Conservation (phyloP, 73 alveolate species). For the Symbiodinium pilosum region DNA sequence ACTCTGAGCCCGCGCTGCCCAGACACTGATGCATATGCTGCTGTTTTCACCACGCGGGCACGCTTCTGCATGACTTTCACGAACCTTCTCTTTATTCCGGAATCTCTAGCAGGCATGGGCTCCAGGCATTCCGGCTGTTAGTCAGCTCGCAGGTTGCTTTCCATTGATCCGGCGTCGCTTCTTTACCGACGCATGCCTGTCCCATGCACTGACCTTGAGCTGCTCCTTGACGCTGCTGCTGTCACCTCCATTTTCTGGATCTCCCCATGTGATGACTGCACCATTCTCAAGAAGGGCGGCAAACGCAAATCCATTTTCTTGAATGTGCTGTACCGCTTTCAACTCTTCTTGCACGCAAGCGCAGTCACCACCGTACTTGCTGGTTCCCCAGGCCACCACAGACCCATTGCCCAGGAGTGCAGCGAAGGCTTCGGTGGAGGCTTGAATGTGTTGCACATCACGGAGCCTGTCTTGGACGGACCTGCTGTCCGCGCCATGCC, state of each 20-base stretch:
- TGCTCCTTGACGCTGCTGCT: background rate
- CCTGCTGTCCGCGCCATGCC: constrained; percentile 10
- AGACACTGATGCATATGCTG: too few relatives aligned
- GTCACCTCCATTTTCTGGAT: constrained; percentile 15
- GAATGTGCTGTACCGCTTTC: background rate
- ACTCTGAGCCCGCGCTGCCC: too few relatives aligned
- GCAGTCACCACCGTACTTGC: background rate
- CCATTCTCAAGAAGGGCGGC: background rate
- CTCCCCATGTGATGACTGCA: background rate
- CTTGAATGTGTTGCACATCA: constrained; percentile 3
- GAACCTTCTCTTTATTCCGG: too few relatives aligned
- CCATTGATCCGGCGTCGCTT: background rate
- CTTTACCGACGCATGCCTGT: background rate
- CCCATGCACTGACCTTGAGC: background rate
- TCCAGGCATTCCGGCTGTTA: too few relatives aligned
- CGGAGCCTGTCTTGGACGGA: background rate
- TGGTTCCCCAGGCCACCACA: constrained; percentile 3
- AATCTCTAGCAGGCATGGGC: too few relatives aligned
- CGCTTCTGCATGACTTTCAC: too few relatives aligned
- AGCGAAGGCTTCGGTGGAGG: background rate
- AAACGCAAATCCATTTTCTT: background rate
- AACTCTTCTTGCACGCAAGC: background rate
- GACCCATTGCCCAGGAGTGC: background rate
- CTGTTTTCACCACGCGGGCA: too few relatives aligned
- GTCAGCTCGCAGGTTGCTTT: background rate